Percentiles rank a stretch among this genome's conserved stretches.
Evolutionary conservation across 2,329 filamentous ascomycete genomes (phyloP).

Genomic region (Penicillium brevicompactum): DNA sequence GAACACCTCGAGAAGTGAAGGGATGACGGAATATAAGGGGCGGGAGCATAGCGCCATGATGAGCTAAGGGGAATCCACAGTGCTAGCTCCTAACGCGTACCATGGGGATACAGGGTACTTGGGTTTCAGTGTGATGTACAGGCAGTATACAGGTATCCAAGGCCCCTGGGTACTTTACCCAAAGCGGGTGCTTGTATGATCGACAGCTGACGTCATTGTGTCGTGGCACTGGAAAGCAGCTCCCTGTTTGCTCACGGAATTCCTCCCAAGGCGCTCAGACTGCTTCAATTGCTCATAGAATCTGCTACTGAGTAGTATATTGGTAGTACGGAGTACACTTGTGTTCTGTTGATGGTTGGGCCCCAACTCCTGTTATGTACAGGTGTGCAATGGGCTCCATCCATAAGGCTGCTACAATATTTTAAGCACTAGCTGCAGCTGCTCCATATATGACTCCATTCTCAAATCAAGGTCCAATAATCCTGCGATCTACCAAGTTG

Average conservation of each 20-base stretch:
- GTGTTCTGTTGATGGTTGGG: too few relatives aligned
- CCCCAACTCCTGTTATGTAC: too few relatives aligned
- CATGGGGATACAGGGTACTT: neutral
- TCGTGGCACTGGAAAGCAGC: conserved; percentile 8
- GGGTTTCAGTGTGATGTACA: neutral
- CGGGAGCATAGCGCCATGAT: conserved; percentile 9
- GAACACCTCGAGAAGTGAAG: neutral
- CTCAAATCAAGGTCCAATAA: conserved; percentile 5
- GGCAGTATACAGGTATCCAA: neutral
- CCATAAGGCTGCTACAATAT: conserved; percentile 15
- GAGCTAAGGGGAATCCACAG: neutral
- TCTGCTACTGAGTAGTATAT: too few relatives aligned
- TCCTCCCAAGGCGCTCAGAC: too few relatives aligned
- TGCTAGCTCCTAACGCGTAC: neutral
- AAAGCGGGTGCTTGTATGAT: conserved; percentile 2
- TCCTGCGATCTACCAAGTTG: conserved; percentile 15
- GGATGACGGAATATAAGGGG: conserved; percentile 18
- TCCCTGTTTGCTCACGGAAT: neutral
- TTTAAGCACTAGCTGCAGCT: conserved; percentile 1
- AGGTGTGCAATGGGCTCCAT: neutral
- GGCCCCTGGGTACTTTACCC: conserved; percentile 1
- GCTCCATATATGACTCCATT: neutral
- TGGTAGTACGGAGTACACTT: too few relatives aligned
- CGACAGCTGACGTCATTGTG: conserved; percentile 9
- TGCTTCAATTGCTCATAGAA: too few relatives aligned